Percentiles rank a stretch among this genome's conserved stretches.
These are phyloP conservation scores for Rhypophila decipiens DNA, from an alignment of 495 filamentous ascomycete species.

Conservation along the genomic window DNA sequence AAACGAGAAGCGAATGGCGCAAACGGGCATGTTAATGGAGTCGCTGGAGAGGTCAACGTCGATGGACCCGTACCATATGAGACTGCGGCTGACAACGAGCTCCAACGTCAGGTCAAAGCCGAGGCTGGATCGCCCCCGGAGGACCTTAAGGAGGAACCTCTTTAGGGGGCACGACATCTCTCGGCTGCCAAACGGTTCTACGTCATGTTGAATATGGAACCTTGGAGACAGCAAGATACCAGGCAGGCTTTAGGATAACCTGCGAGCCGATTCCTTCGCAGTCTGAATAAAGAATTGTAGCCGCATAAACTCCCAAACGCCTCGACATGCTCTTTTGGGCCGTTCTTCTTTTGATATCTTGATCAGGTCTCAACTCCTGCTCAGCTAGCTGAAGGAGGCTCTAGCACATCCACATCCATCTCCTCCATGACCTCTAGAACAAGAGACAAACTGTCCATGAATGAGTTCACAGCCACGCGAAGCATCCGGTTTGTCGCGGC, in stretches of 20 bases:
- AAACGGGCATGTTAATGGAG: conserved; percentile 5
- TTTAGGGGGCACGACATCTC: background rate
- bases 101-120: conserved; percentile 17
- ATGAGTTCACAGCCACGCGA: conserved; percentile 94
- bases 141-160: conserved; percentile 18
- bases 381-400: no score
- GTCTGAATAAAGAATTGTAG: no score
- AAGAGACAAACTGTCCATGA: conserved; percentile 83
- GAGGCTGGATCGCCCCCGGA: conserved; percentile 13
- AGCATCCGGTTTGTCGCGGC: conserved; percentile 95
- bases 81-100: conserved; percentile 15
- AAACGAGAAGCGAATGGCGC: background rate
- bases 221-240: no score
- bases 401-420: conserved; percentile 77
- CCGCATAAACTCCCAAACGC: no score
- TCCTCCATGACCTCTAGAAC: conserved; percentile 83
- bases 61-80: conserved; percentile 4
- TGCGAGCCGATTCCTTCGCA: no score
- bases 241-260: no score
- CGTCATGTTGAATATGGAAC: no score
- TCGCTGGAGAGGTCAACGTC: background rate
- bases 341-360: no score
- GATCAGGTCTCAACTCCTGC: no score
- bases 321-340: no score
- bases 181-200: no score